Base-by-base conservation (phyloP, 2,329 filamentous ascomycete species). In the Penicillium hesseltinei region DNA sequence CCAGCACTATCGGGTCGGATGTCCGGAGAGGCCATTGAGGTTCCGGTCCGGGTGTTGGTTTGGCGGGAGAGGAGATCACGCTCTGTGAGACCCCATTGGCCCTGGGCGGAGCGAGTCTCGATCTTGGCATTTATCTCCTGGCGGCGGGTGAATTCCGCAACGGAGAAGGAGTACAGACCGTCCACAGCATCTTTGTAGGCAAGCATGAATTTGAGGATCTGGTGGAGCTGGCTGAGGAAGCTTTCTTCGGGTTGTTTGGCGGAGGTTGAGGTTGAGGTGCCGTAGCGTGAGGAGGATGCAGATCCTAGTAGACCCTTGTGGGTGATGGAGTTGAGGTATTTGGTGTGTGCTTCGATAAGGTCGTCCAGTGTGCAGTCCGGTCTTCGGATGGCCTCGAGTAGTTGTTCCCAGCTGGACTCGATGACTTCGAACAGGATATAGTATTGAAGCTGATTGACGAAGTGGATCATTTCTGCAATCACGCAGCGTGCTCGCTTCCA, bases 341-440 rank as follows among this genome's bases (percentile, higher is more conserved):
- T 87, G 17, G 88, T 90, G 75, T 99, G 94, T 0, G 94, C 93
- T 64, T 88, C 84, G 71, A 99, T 97, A 54, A 99, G 82, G 69
- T 97, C 94, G 77, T 99, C 95, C 11, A 99, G 84, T 0, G 94
- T 99, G 70, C 89, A 92, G 64, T 90, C 90, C 15, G 93, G 91
- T 71, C 90, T 91, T 54, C 84, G 86, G 60, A 97, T 88, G 33
- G 89, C 88, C 29, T 85, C 84, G 73, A 97, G 90, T 2, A 99
- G 83, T 70, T 93, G 89, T 60, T 90, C 90, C 95, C 94, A 99
- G 48, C 91, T 94, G 36, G 90, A 89, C 74, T 99, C 94, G 66
- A 99, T 97, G 65, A 99, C 94, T 75, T 99, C 94, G 70, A 97
- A 99, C 10, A 99, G 82, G 65, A 99, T 97, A 74, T 99, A 99